These are phyloP conservation scores for Globisporangium parvum DNA, from an alignment of 352 stramenopile species.

Conservation along the genomic window DNA sequence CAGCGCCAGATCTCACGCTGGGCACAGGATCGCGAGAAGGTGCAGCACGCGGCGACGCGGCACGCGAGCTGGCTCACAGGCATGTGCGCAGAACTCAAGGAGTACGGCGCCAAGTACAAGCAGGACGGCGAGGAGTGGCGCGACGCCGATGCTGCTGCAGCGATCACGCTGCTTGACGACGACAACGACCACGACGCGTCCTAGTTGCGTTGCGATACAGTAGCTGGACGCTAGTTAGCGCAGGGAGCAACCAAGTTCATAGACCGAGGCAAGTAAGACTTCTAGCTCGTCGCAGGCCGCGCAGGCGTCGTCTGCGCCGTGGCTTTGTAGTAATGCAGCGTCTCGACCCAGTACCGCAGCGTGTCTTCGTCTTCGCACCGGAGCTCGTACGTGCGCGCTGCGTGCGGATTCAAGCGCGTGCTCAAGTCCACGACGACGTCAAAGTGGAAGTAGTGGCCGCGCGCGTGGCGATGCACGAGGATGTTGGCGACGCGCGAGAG, in stretches of 20 bases:
- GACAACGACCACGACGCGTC: background rate
- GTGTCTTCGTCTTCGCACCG: slow-evolving; percentile 48
- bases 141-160: slow-evolving; percentile 16
- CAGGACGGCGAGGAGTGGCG: slow-evolving; percentile 5
- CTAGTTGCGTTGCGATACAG: background rate
- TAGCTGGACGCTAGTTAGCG: no score
- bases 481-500: slow-evolving; percentile 55
- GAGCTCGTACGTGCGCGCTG: slow-evolving; percentile 61
- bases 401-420: slow-evolving; percentile 51
- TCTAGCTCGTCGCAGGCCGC: slow-evolving; percentile 31
- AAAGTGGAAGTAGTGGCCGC: slow-evolving; percentile 46
- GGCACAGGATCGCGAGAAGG: slow-evolving; percentile 46
- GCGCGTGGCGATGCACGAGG: slow-evolving; percentile 31
- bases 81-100: slow-evolving; percentile 57
- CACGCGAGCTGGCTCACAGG: slow-evolving; percentile 54
- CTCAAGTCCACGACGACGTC: slow-evolving; percentile 66
- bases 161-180: slow-evolving; percentile 12
- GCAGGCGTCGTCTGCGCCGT: slow-evolving; percentile 33
- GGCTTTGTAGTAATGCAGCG: slow-evolving; percentile 57
- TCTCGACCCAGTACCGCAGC: slow-evolving; percentile 65
- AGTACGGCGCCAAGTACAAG: slow-evolving; percentile 50
- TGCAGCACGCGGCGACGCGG: slow-evolving; percentile 52
- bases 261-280: background rate
- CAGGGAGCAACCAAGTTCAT: no score
- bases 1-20: slow-evolving; percentile 61